Evolutionary conservation across 108 stramenopile species (phyloP), one percentile per base, ranked within the genome.

Genomic region (Cyclostephanos tholiformis): DNA sequence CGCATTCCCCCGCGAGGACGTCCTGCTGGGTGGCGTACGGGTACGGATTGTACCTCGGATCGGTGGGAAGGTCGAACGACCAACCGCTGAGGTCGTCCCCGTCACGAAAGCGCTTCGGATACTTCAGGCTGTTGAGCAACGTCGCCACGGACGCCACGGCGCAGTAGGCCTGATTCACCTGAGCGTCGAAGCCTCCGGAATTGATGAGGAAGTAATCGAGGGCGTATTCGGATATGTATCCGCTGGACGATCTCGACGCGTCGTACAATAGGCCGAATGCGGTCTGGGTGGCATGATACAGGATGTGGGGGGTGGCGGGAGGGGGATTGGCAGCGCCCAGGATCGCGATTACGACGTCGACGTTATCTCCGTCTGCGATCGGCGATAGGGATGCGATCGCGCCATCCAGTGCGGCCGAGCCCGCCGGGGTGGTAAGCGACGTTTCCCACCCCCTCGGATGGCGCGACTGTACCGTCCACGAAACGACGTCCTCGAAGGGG

Each of bases 81-180:
- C 73, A 80, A 14, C 62, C 63, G 14, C 38, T 43, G 12, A 56
- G 38, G 26, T 77, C 67, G 4, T 64, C 66, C 9, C 30, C 76
- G 17, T 78, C 82, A 32, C 76, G 67, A 16, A 73, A 78, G n/a
- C 74, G 49, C 62, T 71, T 73, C 43, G 65, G 48, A 35, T 77
- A 83, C 19, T 87, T 85, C 17, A 95, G 72, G 25, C 88, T 89
- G 67, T 95, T 95, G 50, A 92, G 62, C 14, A 90, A 38, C 2
- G 91, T 88, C 4, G 80, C 88, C 17, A 83, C 67, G 20, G 89
- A 68, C 0, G 94, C 91, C 23, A 91, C 89, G 16, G 65, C 86
- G 67, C 94, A 95, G 55, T 88, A 92, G 16, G 87, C 91, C 80
- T 95, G 94, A 74, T 91, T 95, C 65, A 90, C 83, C 65, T 95